A percentile compares a stretch with the other conserved stretches of the same genome.
Evolutionary conservation across 2,329 filamentous ascomycete species (phyloP).

Genomic region (Lasiodiplodia gonubiensis): DNA sequence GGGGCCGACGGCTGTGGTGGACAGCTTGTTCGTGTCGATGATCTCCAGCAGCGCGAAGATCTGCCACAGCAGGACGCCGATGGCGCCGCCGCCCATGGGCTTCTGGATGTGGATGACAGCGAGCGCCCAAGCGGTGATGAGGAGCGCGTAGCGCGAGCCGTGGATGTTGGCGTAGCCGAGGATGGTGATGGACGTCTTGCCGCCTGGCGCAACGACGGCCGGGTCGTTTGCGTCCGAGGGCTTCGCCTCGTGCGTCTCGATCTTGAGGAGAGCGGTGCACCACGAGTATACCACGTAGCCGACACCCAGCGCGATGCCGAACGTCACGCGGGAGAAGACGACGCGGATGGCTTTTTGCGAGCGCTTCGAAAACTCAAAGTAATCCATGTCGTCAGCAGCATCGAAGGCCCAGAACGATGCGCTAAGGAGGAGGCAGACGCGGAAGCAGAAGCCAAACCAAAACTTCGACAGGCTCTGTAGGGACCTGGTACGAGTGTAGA

Average conservation of each 20-base stretch:
- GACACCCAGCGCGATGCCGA: constrained; percentile 80
- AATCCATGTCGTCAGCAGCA: constrained; percentile 83
- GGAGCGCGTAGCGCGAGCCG: constrained; percentile 84
- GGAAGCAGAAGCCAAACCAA: constrained; percentile 84
- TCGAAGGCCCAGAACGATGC: constrained; percentile 89
- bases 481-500: constrained; percentile 80
- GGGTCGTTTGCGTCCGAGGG: constrained; percentile 37
- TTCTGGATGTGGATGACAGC: constrained; percentile 84
- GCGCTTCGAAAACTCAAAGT: constrained; percentile 68
- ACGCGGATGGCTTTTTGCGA: constrained; percentile 76
- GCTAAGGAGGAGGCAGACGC: constrained; percentile 74
- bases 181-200: constrained; percentile 66
- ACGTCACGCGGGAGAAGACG: constrained; percentile 77
- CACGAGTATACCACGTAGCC: constrained; percentile 86
- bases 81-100: constrained; percentile 87
- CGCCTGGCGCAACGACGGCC: constrained; percentile 37
- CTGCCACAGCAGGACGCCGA: constrained; percentile 85
- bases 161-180: constrained; percentile 93
- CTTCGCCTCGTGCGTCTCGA: constrained; percentile 54
- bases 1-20: constrained; percentile 75
- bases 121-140: constrained; percentile 78
- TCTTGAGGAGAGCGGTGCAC: constrained; percentile 81
- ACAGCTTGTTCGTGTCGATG: constrained; percentile 62
- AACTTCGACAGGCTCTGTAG: constrained; percentile 84
- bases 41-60: constrained; percentile 76